A percentile compares a stretch with the other conserved stretches of the same genome.
Conservation (phyloP, 306 rosid genomes). For the Quercus agrifolia region DNA sequence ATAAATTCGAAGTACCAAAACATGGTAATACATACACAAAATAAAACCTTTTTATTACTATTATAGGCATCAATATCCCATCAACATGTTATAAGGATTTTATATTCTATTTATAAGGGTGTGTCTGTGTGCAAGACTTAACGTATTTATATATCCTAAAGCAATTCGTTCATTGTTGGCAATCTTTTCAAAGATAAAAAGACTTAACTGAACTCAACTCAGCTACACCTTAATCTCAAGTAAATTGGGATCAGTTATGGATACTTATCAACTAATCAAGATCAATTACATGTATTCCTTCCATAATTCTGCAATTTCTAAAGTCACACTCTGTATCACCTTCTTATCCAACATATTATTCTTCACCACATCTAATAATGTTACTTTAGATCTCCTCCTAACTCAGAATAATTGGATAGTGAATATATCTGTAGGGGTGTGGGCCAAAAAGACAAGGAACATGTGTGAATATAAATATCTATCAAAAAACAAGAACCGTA, state of each 20-base stretch:
- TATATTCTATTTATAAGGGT: neutral
- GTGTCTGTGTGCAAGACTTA: neutral
- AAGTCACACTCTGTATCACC: neutral
- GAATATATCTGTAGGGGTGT: neutral
- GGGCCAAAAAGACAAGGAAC: neutral
- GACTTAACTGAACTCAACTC: neutral
- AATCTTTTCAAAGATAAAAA: neutral
- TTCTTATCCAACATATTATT: neutral
- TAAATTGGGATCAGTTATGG: neutral
- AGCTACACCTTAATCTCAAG: neutral
- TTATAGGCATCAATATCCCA: too few species aligned
- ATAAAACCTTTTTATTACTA: neutral
- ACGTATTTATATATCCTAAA: neutral
- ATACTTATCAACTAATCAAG: neutral
- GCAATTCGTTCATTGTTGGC: neutral
- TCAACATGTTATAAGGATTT: neutral
- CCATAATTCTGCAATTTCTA: neutral
- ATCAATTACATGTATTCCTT: neutral
- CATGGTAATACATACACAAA: neutral
- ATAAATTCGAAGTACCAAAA: neutral
- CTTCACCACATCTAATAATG: neutral
- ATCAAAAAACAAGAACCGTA: conserved; percentile 1
- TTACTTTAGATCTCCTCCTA: neutral
- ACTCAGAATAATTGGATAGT: neutral
- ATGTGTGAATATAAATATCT: neutral